Evolutionary conservation across 495 filamentous ascomycete species (phyloP), one percentile per base, ranked within the genome.

Genomic region (Aspergillus biplanus): DNA sequence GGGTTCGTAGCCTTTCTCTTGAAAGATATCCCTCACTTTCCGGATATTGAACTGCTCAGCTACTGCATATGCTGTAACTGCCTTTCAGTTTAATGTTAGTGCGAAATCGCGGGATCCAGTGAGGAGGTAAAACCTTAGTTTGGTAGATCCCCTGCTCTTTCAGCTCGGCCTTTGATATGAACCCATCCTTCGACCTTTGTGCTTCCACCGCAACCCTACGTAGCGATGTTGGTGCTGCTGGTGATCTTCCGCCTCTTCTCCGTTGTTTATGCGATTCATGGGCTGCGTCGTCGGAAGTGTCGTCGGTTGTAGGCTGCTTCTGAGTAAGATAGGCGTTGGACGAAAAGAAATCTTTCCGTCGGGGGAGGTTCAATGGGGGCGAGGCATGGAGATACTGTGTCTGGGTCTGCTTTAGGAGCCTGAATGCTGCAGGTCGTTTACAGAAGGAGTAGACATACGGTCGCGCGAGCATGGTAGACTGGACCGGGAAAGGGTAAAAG

Each of bases 11-110:
- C 90, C 91, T 74, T 89, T 86, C 55, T 85, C 82, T 59, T 86
- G 81, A 8, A 97, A 71, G 13, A 95, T 88, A 16, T 87, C 85
- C 56, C 86, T 82, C 5, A 91, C 90, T 56, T 80, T 77, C 65
- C 85, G 81, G 76, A 97, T 90, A 67, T 95, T 83, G 76, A 95
- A 97, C 69, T 90, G 87, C 71, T 96, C 92, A 21, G 93, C 92
- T 3, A 92, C 87, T 66, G 92, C 93, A 67, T 92, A 89, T 4
- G 93, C 93, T 33, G 86, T 91, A 44, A 97, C 87, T 58, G 80
- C 85, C 77, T 90, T 76, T 58, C 56, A 70, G n/a, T 16, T 69
- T 2, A 46, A 21, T 54, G 61, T 80, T 53, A 81, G 73, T 56
- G 58, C 37, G 16, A 33, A 60, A 37, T n/a, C 11, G 31, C 32